Base-by-base conservation (phyloP, 208 protist species). In the Entamoeba invadens region DNA sequence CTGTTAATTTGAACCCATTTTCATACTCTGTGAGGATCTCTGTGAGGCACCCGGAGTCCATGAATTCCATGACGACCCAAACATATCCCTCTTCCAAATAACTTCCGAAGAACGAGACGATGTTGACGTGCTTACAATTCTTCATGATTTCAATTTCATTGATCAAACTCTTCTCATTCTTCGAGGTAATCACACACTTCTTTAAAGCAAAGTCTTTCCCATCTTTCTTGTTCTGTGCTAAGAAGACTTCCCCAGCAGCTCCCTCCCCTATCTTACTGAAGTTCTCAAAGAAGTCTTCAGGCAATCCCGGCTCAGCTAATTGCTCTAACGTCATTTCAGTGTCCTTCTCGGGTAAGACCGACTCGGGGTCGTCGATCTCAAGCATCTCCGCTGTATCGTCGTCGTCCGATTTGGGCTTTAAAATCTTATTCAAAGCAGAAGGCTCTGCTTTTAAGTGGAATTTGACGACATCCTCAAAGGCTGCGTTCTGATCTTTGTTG, bases 131-230 rank as follows among this genome's bases (percentile, higher is more conserved):
- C 3, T 96, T 92, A n/a, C 44, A 94, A 18, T 46, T 94, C 91
- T 96, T 96, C 95, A 97, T 96, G 45, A 97, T 96, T 92, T 92
- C 46, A 92, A 97, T 97, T 93, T 97, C 96, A 57, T 94, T 96
- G 3, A 94, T 93, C 21, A 97, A 94, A 5, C 96, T 92, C 51
- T 96, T 95, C 14, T 96, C 95, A 93, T 92, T 68, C 68, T 96
- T 94, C 25, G 72, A 45, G 4, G 91, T 95, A 21, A 97, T 95
- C 12, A 95, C 94, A 94, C 96, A 97, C 92, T 96, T 96, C 92
- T 96, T 96, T n/a, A 97, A 94, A 6, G 96, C 96, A 4, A 97
- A 95, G 51, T 93, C 35, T 21, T 50, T 91, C 10, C 91, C 91
- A 68, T 44, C 93, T 47, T 14, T 47, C 93, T 93, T 94, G 92